Evolutionary conservation across 176 grass and related monocot species (phyloP).

Genomic region (Avena insularis): DNA sequence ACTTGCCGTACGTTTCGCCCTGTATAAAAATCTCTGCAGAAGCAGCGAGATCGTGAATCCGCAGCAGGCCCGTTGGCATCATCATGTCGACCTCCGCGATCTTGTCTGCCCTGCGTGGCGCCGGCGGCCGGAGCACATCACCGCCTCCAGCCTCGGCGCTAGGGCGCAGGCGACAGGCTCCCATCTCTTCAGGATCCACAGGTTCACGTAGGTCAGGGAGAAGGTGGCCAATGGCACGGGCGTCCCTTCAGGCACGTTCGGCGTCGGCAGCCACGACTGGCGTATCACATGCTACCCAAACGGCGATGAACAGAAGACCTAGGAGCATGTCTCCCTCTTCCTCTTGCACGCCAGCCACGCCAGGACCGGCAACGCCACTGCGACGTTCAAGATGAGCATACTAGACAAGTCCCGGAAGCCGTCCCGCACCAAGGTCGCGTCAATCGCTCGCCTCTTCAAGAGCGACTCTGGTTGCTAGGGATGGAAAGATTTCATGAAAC

Average conservation of each 20-base stretch:
- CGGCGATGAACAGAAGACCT: not conserved
- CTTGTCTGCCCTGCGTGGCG: not conserved
- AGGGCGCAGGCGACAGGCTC: not conserved
- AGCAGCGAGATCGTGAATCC: not conserved
- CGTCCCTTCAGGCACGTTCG: not conserved
- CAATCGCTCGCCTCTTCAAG: not conserved
- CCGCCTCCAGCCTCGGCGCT: not conserved
- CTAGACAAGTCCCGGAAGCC: not conserved
- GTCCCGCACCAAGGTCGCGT: not conserved
- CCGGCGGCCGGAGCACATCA: not conserved
- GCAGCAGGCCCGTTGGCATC: not conserved
- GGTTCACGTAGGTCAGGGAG: not conserved
- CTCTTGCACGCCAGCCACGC: not conserved
- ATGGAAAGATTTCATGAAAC: not conserved
- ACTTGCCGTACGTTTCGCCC: not conserved
- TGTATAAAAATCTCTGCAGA: not conserved
- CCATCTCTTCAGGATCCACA: constrained; percentile 1
- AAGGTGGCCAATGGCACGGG: not conserved
- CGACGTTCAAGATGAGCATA: not conserved
- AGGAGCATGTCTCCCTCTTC: not conserved
- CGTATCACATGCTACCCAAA: not conserved
- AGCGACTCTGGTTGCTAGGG: not conserved
- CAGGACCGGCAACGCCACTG: not conserved
- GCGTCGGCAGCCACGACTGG: not conserved
- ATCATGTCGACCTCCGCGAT: not conserved